Base-by-base conservation (phyloP, 768 basidiomycete species). In the Suillus placidus region DNA sequence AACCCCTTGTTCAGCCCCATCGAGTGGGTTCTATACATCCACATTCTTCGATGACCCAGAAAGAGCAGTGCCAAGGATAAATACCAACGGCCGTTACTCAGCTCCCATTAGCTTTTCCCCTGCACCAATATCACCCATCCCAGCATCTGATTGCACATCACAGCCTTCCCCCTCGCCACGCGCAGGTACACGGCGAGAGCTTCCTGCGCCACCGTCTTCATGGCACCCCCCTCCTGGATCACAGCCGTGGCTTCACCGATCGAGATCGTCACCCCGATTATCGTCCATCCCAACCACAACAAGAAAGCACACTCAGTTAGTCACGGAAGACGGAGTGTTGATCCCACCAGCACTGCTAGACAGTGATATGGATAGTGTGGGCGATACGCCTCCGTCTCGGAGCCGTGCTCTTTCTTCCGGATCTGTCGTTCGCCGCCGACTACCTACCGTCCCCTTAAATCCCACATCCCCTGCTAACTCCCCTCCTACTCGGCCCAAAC, bases 1-100 rank as follows among this genome's bases (percentile, higher is more conserved):
- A n/a, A 78, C 80, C 0, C 77, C 76, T 1, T 71, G 80, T 2
- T 79, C 76, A 5, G 80, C 83, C 1, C 85, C 85, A 14, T 81
- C 84, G 0, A 69, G 73, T 0, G 70, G 69, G 23, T 77, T 67
- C 47, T 76, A 65, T 56, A 23, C 42, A 3, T 61, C 69, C 0
- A 69, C 68, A 1, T 66, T 69, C 7, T 73, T 76, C 43, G 73
- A 72, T 16, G 73, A 76, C 23, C 43, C 70, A 1, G 69, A 71
- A n/a, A 65, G 51, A 56, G 40, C 47, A 16, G 57, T 66, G 0
- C 37, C 69, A 34, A 76, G 55, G 8, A 66, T 43, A 35, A 66
- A 61, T 35, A 61, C 45, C 7, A 69, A 67, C 35, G 35, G 56
- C 1, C 54, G 57, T 18, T 63, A 64, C 23, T 68, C 26, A 16